Conservation (phyloP, 371 early-diverging fungal genomes). For the Dichotomocladium elegans region DNA sequence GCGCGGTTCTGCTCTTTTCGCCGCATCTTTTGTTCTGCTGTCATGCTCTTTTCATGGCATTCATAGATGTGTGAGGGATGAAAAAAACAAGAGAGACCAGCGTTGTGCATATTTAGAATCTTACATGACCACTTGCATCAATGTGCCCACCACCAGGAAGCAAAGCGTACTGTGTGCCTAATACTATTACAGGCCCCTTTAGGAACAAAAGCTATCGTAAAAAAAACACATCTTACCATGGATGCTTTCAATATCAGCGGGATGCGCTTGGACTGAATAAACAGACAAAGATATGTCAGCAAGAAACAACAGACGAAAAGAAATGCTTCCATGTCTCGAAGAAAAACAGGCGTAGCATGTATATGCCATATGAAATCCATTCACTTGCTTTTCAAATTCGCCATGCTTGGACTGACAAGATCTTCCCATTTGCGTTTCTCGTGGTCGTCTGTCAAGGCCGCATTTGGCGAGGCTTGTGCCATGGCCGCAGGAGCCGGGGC, state of each 20-base stretch:
- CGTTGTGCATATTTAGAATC: background rate
- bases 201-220: too few relatives aligned
- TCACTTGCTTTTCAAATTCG: background rate
- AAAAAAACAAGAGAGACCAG: too few relatives aligned
- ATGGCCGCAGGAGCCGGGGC: background rate
- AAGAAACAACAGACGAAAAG: too few relatives aligned
- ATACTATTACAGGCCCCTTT: too few relatives aligned
- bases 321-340: background rate
- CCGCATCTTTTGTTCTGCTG: constrained; percentile 37
- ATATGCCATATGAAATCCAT: background rate
- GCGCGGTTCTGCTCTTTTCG: constrained; percentile 80
- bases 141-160: background rate
- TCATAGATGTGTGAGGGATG: too few relatives aligned
- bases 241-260: too few relatives aligned
- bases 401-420: background rate
- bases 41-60: constrained; percentile 3
- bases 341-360: too few relatives aligned
- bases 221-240: too few relatives aligned
- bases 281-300: too few relatives aligned
- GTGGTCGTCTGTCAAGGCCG: background rate
- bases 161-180: too few relatives aligned
- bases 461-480: background rate
- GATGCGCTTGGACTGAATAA: too few relatives aligned
- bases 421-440: constrained; percentile 9
- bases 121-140: background rate